phyloP scores from a whole-genome alignment of 2,329 filamentous ascomycete genomes.

The Neonectria ditissima region DNA sequence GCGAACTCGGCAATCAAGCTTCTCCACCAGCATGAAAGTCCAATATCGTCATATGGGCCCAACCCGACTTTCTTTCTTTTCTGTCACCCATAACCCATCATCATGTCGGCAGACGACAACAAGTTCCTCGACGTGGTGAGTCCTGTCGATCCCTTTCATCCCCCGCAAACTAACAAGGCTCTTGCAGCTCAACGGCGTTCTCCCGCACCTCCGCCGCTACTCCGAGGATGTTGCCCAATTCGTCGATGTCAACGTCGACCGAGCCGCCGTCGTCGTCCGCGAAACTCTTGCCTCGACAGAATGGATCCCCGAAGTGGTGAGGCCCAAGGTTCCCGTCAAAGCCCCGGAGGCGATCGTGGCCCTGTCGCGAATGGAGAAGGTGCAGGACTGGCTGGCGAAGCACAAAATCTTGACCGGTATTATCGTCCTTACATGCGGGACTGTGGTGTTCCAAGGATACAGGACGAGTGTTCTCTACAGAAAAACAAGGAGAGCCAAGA shows the following conservation, averaged over 20 bases:
- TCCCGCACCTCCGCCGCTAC: slow-evolving; percentile 76
- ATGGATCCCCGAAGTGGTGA: slow-evolving; percentile 80
- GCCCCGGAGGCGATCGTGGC: slow-evolving; percentile 50
- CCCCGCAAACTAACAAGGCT: slow-evolving; percentile 24
- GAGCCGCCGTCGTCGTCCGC: slow-evolving; percentile 76
- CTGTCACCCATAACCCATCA: slow-evolving; percentile 45
- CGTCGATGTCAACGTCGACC: slow-evolving; percentile 84
- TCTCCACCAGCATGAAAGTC: slow-evolving; percentile 45
- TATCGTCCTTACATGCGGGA: slow-evolving; percentile 77
- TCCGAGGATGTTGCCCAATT: slow-evolving; percentile 80
- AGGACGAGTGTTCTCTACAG: slow-evolving; percentile 67
- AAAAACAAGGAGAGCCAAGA: slow-evolving; percentile 79
- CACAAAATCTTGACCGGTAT: slow-evolving; percentile 81
- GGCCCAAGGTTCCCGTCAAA: slow-evolving; percentile 64
- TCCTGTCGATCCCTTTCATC: slow-evolving; percentile 13
- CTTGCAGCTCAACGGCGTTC: slow-evolving; percentile 63
- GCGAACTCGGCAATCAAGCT: slow-evolving; percentile 42
- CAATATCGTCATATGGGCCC: slow-evolving; percentile 45
- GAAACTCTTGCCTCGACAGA: slow-evolving; percentile 73
- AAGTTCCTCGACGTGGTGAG: slow-evolving; percentile 82
- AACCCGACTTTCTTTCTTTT: slow-evolving; percentile 41
- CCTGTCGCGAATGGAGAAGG: slow-evolving; percentile 59
- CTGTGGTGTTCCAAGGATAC: slow-evolving; percentile 67
- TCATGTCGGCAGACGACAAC: slow-evolving; percentile 84
- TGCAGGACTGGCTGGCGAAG: slow-evolving; percentile 77